phyloP scores from a whole-genome alignment of 148 eudicot genomes.

The Vaccinium darrowii region DNA sequence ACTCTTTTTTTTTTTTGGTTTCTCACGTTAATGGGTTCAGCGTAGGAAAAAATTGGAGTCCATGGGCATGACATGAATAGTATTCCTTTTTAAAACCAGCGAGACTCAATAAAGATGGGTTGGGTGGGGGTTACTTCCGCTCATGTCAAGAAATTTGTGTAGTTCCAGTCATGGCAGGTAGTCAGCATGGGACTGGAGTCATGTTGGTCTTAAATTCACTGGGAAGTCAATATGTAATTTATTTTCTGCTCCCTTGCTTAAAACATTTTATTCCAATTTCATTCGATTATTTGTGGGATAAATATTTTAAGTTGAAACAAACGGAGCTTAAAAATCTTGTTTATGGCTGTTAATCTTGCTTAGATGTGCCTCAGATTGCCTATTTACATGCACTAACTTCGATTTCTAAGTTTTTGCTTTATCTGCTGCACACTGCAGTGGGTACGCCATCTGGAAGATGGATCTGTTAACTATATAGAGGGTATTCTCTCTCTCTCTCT shows the following conservation, averaged over 20 bases:
- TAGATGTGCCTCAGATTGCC: neutral
- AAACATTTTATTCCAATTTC: neutral
- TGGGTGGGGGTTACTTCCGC: neutral
- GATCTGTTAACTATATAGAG: constrained; percentile 84
- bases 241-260: neutral
- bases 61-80: neutral
- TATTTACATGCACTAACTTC: neutral
- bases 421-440: constrained; percentile 48
- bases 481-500: constrained; percentile 38
- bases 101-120: neutral
- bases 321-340: neutral
- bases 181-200: neutral
- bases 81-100: too few species aligned
- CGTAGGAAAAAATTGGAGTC: neutral
- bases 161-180: neutral
- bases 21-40: neutral
- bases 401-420: constrained; percentile 14
- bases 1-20: neutral
- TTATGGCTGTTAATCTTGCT: constrained; percentile 3
- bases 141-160: neutral
- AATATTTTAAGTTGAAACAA: neutral
- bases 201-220: neutral
- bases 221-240: neutral
- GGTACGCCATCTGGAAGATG: constrained; percentile 96
- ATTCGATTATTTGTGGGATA: neutral